These are phyloP conservation scores for Rhododendron molle DNA, from an alignment of 148 eudicot genomes.

Conservation along the genomic window DNA sequence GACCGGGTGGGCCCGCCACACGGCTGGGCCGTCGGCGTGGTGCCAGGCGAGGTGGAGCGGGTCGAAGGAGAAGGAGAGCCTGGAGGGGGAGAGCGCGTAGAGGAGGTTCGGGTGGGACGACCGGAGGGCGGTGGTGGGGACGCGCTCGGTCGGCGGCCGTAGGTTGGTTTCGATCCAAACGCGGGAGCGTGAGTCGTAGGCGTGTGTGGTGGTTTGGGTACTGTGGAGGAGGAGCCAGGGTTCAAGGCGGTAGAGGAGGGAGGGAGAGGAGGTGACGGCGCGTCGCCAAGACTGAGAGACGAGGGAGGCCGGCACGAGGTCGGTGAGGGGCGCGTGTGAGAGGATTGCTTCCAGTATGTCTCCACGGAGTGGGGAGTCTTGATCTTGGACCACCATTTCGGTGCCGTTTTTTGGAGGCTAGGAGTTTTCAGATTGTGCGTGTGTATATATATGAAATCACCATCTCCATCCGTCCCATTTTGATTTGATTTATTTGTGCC, in stretches of 20 bases:
- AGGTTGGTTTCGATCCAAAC: constrained; percentile 36
- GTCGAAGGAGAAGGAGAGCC: constrained; percentile 43
- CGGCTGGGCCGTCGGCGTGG: background rate
- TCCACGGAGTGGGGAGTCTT: constrained; percentile 31
- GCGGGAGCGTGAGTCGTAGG: constrained; percentile 54
- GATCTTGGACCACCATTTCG: background rate
- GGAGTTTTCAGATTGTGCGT: background rate
- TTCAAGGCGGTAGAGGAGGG: constrained; percentile 20
- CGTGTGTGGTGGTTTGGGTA: constrained; percentile 21
- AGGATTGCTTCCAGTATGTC: constrained; percentile 47
- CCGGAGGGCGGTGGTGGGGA: constrained; percentile 10
- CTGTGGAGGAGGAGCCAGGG: constrained; percentile 66
- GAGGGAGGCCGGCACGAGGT: constrained; percentile 37
- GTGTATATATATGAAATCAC: no score
- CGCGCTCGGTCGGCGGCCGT: constrained; percentile 4
- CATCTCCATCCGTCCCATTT: no score
- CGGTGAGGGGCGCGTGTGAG: constrained; percentile 48
- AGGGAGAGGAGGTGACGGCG: constrained; percentile 40
- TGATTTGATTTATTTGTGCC: no score
- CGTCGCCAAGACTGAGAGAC: constrained; percentile 55
- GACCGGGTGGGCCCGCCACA: background rate
- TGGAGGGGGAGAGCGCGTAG: constrained; percentile 29
- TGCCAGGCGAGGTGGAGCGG: constrained; percentile 31
- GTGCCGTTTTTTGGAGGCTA: no score
- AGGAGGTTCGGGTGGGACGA: constrained; percentile 43